Evolutionary conservation across 805 yeast genomes (phyloP).

Genomic region (Pichia cephalocereana): DNA sequence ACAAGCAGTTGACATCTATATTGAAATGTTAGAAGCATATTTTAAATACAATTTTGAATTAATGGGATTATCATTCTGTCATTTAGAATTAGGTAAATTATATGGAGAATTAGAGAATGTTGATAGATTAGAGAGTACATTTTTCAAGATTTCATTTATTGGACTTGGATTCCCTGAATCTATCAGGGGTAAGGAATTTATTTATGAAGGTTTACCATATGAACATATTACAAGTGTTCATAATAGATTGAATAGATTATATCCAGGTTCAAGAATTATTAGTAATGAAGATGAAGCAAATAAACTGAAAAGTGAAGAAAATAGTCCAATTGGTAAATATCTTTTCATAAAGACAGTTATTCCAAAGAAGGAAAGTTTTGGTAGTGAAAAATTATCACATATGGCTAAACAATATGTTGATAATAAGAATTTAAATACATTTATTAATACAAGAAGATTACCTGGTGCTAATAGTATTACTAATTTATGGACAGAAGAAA

Average conservation of each 20-base stretch:
- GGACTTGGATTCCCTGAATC: constrained; percentile 81
- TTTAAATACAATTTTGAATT: constrained; percentile 67
- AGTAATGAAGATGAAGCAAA: constrained; percentile 46
- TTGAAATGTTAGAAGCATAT: constrained; percentile 69
- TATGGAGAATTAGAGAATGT: constrained; percentile 57
- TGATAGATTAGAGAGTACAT: constrained; percentile 69
- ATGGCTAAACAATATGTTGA: constrained; percentile 69
- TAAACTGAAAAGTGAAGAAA: constrained; percentile 34
- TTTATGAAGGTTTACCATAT: constrained; percentile 79
- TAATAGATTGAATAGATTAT: constrained; percentile 59
- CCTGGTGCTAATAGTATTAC: constrained; percentile 65
- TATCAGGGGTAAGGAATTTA: constrained; percentile 65
- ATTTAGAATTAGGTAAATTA: constrained; percentile 56
- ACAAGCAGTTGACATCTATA: constrained; percentile 70
- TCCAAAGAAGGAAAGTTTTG: constrained; percentile 43
- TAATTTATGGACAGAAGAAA: constrained; percentile 85
- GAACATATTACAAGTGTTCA: constrained; percentile 82
- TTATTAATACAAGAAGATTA: constrained; percentile 58
- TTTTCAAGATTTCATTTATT: constrained; percentile 68
- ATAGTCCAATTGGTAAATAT: constrained; percentile 54
- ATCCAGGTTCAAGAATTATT: constrained; percentile 75
- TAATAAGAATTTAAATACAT: constrained; percentile 61
- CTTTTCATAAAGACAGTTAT: constrained; percentile 64
- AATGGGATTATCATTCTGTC: constrained; percentile 63
- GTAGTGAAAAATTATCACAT: constrained; percentile 35